A percentile compares a stretch with the other conserved stretches of the same genome.
Evolutionary conservation across 1,139 yeast genomes (phyloP).

Genomic region (Fermentozyma sake): DNA sequence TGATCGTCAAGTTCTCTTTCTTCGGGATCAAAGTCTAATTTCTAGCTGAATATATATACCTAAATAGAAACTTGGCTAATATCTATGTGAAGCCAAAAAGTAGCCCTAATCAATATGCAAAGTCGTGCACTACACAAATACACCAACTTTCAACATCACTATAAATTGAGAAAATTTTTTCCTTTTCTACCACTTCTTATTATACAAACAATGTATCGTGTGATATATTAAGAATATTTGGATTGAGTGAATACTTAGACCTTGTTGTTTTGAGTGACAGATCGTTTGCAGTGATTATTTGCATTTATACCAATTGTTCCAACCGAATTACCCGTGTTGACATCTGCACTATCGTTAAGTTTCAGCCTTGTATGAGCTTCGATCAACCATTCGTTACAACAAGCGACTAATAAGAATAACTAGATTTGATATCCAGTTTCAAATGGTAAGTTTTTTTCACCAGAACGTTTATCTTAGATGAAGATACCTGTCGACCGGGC

Average conservation of each 20-base stretch:
- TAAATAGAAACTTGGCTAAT: constrained; percentile 7
- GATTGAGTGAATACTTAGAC: constrained; percentile 2
- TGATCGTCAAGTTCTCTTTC: constrained; percentile 46
- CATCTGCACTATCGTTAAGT: constrained; percentile 76
- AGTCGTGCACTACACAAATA: constrained; percentile 9
- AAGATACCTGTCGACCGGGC: constrained; percentile 75
- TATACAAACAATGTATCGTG: too few relatives aligned
- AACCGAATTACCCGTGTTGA: constrained; percentile 72
- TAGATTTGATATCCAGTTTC: constrained; percentile 1
- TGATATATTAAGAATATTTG: constrained; percentile 2
- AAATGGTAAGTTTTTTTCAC: constrained; percentile 7
- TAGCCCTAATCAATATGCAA: constrained; percentile 4
- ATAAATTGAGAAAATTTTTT: constrained; percentile 7
- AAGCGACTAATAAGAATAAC: constrained; percentile 1
- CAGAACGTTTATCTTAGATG: too few relatives aligned
- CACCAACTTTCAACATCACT: too few relatives aligned
- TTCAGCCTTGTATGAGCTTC: constrained; percentile 82
- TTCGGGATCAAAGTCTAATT: constrained; percentile 30
- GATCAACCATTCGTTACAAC: not conserved
- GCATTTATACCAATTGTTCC: constrained; percentile 75
- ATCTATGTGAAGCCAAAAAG: too few relatives aligned
- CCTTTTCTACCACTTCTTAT: too few relatives aligned
- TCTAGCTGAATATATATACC: constrained; percentile 19
- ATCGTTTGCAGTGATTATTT: constrained; percentile 57
- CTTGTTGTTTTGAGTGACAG: too few relatives aligned